Evolutionary conservation across 2,329 filamentous ascomycete species (phyloP).

Genomic region (Aspergillus carbonarius): DNA sequence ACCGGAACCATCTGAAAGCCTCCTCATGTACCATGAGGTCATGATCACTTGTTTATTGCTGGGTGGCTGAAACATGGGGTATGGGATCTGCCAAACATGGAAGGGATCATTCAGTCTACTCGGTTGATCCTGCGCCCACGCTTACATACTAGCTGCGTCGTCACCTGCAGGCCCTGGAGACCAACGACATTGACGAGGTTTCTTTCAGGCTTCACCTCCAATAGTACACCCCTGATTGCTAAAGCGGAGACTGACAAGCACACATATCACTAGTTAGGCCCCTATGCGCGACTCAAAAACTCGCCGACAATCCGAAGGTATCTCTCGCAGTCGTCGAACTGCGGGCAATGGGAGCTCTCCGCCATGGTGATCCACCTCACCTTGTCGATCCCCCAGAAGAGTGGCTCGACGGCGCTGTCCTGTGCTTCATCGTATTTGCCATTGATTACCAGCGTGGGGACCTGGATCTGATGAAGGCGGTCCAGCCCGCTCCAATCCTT

Average conservation of each 20-base stretch:
- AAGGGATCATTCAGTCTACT: not conserved
- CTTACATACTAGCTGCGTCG: not conserved
- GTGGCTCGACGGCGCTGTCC: not conserved
- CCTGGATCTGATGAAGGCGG: not conserved
- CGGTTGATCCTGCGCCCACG: not conserved
- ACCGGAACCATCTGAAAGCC: too few species aligned
- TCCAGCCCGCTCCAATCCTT: constrained; percentile 4
- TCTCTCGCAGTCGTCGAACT: not conserved
- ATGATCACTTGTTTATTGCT: too few species aligned
- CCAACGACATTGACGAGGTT: not conserved
- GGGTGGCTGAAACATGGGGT: too few species aligned
- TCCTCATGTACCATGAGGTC: too few species aligned
- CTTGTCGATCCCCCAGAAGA: constrained; percentile 1
- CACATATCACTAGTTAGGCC: not conserved
- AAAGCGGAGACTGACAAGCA: not conserved
- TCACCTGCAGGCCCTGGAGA: not conserved
- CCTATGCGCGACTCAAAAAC: not conserved
- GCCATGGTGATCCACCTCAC: constrained; percentile 2
- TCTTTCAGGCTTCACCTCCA: not conserved
- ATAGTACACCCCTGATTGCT: too few species aligned
- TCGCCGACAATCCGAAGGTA: not conserved
- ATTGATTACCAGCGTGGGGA: constrained; percentile 1
- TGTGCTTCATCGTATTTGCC: constrained; percentile 3
- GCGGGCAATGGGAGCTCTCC: not conserved
- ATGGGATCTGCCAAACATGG: not conserved